Evolutionary conservation across 1,139 yeast genomes (phyloP).

Genomic region (Nakaseomyces sp.): DNA sequence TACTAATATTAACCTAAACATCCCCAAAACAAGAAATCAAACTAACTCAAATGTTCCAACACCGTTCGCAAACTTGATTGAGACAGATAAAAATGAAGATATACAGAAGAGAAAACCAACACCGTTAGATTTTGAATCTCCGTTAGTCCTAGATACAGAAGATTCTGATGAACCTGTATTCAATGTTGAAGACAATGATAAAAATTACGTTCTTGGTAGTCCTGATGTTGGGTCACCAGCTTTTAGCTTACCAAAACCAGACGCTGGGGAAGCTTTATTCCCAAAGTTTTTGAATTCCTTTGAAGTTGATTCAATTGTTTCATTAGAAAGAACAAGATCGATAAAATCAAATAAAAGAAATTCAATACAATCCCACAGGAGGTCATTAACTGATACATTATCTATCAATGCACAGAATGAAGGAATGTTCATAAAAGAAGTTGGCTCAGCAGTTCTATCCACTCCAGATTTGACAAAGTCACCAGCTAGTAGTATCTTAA

Average conservation of each 20-base stretch:
- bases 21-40: not conserved
- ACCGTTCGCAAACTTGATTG: not conserved
- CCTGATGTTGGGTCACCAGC: conserved; percentile 4
- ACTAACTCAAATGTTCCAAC: not conserved
- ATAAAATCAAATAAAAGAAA: conserved; percentile 24
- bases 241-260: conserved; percentile 14
- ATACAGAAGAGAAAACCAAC: conserved; percentile 6
- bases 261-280: conserved; percentile 55
- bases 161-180: not conserved
- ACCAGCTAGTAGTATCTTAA: conserved; percentile 46
- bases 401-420: conserved; percentile 34
- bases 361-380: conserved; percentile 20
- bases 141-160: not conserved
- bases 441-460: conserved; percentile 25
- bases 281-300: conserved; percentile 58
- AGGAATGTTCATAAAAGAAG: conserved; percentile 35
- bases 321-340: conserved; percentile 62
- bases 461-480: conserved; percentile 34
- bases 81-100: conserved; percentile 10
- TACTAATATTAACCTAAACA: not conserved
- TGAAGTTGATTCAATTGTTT: conserved; percentile 67
- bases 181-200: not conserved
- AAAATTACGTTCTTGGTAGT: not conserved
- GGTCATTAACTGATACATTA: conserved; percentile 32
- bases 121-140: conserved; percentile 5